Conservation (phyloP, 2,329 filamentous ascomycete species). For the Arthrinium phaeospermum region DNA sequence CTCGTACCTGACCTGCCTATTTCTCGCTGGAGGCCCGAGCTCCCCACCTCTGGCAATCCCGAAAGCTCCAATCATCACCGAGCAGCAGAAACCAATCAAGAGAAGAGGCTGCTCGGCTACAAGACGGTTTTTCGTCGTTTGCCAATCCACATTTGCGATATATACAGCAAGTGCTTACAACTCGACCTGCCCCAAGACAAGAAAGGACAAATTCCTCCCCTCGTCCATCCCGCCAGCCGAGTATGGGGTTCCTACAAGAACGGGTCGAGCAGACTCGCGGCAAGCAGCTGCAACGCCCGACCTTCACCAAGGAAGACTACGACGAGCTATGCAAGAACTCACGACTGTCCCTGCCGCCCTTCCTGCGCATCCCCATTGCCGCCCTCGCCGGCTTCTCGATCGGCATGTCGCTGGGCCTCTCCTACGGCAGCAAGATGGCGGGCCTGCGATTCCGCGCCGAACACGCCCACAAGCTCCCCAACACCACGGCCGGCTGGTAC, state of each 20-base stretch:
- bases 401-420: constrained; percentile 74
- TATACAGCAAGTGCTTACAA: constrained; percentile 2
- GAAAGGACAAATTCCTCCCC: not conserved
- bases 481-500: constrained; percentile 86
- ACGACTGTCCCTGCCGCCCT: constrained; percentile 67
- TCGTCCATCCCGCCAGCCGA: not conserved
- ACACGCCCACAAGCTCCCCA: constrained; percentile 91
- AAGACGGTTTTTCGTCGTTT: constrained; percentile 2
- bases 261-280: not conserved
- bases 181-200: not conserved
- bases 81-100: not conserved
- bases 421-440: constrained; percentile 74
- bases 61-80: constrained; percentile 11
- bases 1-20: not conserved
- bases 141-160: constrained; percentile 4
- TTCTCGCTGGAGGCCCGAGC: constrained; percentile 5
- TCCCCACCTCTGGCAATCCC: not conserved
- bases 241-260: constrained; percentile 18
- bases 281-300: constrained; percentile 21
- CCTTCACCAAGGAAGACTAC: constrained; percentile 37
- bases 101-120: not conserved
- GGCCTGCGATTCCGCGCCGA: constrained; percentile 90
- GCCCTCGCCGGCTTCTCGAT: constrained; percentile 66
- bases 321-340: constrained; percentile 45
- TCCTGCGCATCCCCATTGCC: constrained; percentile 69